Evolutionary conservation across 2,329 filamentous ascomycete species (phyloP).

Genomic region (Colletotrichum musae): DNA sequence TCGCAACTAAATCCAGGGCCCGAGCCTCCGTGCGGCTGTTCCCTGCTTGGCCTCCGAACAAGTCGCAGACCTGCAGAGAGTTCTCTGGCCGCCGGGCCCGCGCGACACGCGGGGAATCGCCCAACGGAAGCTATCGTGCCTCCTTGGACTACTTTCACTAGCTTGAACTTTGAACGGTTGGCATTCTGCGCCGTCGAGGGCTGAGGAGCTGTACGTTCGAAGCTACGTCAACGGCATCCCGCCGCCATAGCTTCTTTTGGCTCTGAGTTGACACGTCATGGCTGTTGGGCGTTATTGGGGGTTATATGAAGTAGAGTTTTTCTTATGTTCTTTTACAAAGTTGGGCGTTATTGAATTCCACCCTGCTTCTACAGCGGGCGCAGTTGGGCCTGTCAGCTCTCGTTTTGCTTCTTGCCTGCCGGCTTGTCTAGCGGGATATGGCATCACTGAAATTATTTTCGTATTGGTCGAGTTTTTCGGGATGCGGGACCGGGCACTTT

Average conservation of each 20-base stretch:
- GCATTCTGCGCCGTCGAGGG: neutral
- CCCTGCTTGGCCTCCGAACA: neutral
- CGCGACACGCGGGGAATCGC: too few relatives aligned
- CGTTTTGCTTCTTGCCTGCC: too few relatives aligned
- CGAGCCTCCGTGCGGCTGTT: conserved; percentile 9
- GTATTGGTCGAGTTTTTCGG: too few relatives aligned
- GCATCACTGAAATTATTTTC: too few relatives aligned
- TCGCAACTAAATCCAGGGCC: conserved; percentile 5
- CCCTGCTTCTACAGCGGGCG: neutral
- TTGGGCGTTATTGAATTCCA: conserved; percentile 4
- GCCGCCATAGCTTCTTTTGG: conserved; percentile 3
- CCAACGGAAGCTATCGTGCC: too few relatives aligned
- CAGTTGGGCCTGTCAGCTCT: neutral
- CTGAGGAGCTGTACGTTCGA: neutral
- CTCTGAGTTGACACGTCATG: neutral
- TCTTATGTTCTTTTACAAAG: too few relatives aligned
- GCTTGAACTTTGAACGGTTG: neutral
- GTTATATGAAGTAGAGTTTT: too few relatives aligned
- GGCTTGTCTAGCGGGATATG: too few relatives aligned
- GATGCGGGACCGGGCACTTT: too few relatives aligned
- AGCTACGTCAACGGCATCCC: conserved; percentile 5
- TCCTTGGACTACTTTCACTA: too few relatives aligned
- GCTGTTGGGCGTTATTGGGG: too few relatives aligned
- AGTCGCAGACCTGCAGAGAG: neutral
- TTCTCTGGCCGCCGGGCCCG: neutral